Conservation (phyloP, 805 yeast genomes). For the Komagataella pseudopastoris region DNA sequence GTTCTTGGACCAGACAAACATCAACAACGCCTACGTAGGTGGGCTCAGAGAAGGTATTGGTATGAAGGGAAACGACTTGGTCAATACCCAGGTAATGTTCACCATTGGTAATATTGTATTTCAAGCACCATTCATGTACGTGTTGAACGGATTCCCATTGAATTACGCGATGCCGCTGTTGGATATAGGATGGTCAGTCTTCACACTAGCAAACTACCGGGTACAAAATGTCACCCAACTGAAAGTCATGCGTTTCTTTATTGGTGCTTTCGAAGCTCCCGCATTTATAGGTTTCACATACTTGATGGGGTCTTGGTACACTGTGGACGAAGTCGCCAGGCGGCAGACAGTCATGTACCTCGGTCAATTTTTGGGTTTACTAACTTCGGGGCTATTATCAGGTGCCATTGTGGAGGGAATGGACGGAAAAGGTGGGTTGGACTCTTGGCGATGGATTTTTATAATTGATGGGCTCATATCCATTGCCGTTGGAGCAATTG, state of each 20-base stretch:
- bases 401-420: slow-evolving; percentile 20
- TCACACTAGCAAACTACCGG: slow-evolving; percentile 42
- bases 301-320: slow-evolving; percentile 28
- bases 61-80: slow-evolving; percentile 50
- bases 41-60: slow-evolving; percentile 45
- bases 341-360: slow-evolving; percentile 49
- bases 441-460: slow-evolving; percentile 25
- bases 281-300: slow-evolving; percentile 26
- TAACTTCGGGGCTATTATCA: slow-evolving; percentile 44
- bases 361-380: slow-evolving; percentile 49
- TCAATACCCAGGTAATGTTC: slow-evolving; percentile 43
- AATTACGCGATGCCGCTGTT: slow-evolving; percentile 36
- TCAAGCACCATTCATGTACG: slow-evolving; percentile 48
- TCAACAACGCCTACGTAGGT: slow-evolving; percentile 52
- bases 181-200: slow-evolving; percentile 57
- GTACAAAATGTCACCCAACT: slow-evolving; percentile 36
- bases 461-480: slow-evolving; percentile 20
- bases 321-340: slow-evolving; percentile 32
- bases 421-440: slow-evolving; percentile 15
- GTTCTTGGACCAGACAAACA: slow-evolving; percentile 20
- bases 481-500: slow-evolving; percentile 7
- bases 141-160: slow-evolving; percentile 42
- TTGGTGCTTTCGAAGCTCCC: slow-evolving; percentile 30
- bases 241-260: slow-evolving; percentile 38
- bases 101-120: slow-evolving; percentile 45